Percentiles rank a stretch among this genome's conserved stretches.
Evolutionary conservation across 129 eudicot genomes (phyloP).

Genomic region (Flaveria trinervia): DNA sequence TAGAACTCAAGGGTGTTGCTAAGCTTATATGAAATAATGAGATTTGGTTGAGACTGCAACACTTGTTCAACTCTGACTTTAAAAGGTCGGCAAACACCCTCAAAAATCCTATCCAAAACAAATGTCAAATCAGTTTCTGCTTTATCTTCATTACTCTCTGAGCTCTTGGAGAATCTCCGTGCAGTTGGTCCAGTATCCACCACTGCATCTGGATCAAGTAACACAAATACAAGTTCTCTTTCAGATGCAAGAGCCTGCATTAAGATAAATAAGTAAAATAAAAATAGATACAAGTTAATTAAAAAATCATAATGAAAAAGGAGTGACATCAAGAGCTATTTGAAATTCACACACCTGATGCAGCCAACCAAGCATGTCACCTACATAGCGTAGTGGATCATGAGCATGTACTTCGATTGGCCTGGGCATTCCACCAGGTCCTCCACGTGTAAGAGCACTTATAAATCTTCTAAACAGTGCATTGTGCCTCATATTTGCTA

Average conservation of each 20-base stretch:
- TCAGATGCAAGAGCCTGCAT: constrained; percentile 97
- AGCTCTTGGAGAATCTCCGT: constrained; percentile 48
- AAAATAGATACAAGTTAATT: neutral
- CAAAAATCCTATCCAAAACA: constrained; percentile 93
- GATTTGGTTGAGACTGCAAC: constrained; percentile 93
- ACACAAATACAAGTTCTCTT: constrained; percentile 91
- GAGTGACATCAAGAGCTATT: constrained; percentile 19
- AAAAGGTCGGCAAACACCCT: constrained; percentile 94
- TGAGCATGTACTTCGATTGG: constrained; percentile 99
- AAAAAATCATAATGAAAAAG: neutral
- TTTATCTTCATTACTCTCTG: constrained; percentile 56
- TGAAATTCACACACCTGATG: constrained; percentile 69
- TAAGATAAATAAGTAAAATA: neutral
- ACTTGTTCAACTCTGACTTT: constrained; percentile 99
- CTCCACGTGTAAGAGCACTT: constrained; percentile 99
- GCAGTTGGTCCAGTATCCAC: constrained; percentile 81
- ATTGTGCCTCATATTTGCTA: constrained; percentile 97
- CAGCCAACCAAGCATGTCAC: constrained; percentile 98
- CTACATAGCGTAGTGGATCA: constrained; percentile 94
- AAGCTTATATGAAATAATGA: constrained; percentile 84
- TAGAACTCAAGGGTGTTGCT: constrained; percentile 91
- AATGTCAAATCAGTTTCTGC: constrained; percentile 78
- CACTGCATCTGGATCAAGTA: constrained; percentile 87
- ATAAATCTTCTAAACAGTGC: constrained; percentile 92
- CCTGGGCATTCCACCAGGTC: constrained; percentile 98